phyloP scores from a whole-genome alignment of 106 monocot genomes.

The Acorus calamus region DNA sequence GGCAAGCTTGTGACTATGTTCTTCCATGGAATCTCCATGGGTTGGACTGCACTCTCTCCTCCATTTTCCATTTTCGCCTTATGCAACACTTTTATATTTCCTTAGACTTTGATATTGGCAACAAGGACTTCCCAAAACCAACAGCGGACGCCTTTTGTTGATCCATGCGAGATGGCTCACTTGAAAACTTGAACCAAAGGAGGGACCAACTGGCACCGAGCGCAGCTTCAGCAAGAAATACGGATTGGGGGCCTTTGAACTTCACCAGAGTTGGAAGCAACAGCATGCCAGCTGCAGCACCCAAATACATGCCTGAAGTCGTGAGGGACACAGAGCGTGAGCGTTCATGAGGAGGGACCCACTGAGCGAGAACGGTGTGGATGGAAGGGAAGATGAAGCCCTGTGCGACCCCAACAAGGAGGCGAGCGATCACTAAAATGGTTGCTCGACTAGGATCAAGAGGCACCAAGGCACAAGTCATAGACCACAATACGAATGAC shows the following conservation, averaged over 20 bases:
- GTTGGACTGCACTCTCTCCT: conserved; percentile 4
- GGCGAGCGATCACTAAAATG: conserved; percentile 52
- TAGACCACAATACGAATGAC: conserved; percentile 80
- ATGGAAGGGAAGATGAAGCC: conserved; percentile 97
- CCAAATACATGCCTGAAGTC: conserved; percentile 92
- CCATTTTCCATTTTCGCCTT: conserved; percentile 21
- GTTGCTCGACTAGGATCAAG: conserved; percentile 40
- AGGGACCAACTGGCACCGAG: conserved; percentile 68
- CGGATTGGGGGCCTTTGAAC: conserved; percentile 51
- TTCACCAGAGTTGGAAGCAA: conserved; percentile 67
- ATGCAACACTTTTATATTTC: conserved; percentile 10
- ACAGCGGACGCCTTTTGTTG: conserved; percentile 26
- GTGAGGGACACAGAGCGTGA: conserved; percentile 92
- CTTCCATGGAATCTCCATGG: conserved; percentile 68
- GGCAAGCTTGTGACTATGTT: conserved; percentile 67
- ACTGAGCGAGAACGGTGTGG: conserved; percentile 83
- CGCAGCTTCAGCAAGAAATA: conserved; percentile 72
- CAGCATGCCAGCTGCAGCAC: conserved; percentile 81
- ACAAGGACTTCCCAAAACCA: conserved; percentile 35
- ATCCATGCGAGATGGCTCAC: conserved; percentile 52
- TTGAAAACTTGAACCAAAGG: conserved; percentile 65
- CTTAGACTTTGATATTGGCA: conserved; percentile 45
- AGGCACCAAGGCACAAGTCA: conserved; percentile 60
- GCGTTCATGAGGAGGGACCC: conserved; percentile 93
- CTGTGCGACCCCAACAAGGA: conserved; percentile 82